Evolutionary conservation across 495 filamentous ascomycete genomes (phyloP).

Genomic region (Xylaria nigripes): DNA sequence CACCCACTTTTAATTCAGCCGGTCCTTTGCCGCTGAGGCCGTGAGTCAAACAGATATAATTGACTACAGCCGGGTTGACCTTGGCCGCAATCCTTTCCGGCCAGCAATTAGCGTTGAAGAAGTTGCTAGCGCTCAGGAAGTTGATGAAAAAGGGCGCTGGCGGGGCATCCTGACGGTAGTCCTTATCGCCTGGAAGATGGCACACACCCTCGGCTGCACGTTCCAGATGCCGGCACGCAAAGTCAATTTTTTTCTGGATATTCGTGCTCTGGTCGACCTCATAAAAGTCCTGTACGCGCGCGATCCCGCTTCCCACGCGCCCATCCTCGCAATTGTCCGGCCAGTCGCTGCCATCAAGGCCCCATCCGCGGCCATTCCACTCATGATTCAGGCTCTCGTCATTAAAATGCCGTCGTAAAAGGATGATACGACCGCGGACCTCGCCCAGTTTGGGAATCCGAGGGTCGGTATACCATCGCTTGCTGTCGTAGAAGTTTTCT

Average conservation of each 20-base stretch:
- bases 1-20: slow-evolving; percentile 44
- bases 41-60: slow-evolving; percentile 68
- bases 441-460: slow-evolving; percentile 76
- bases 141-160: slow-evolving; percentile 75
- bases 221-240: slow-evolving; percentile 64
- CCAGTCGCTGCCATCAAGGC: slow-evolving; percentile 78
- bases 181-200: slow-evolving; percentile 21
- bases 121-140: slow-evolving; percentile 84
- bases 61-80: slow-evolving; percentile 80
- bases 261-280: slow-evolving; percentile 68
- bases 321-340: slow-evolving; percentile 81
- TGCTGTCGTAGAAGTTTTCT: slow-evolving; percentile 57
- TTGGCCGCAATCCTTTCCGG: slow-evolving; percentile 88
- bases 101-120: slow-evolving; percentile 88
- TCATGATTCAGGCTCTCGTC: slow-evolving; percentile 50
- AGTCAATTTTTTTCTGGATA: slow-evolving; percentile 72
- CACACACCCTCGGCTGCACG: slow-evolving; percentile 50
- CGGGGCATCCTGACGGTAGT: slow-evolving; percentile 14
- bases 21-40: slow-evolving; percentile 37
- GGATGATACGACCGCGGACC: slow-evolving; percentile 72
- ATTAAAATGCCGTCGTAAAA: slow-evolving; percentile 72
- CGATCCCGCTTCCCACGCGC: slow-evolving; percentile 58
- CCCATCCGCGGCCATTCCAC: slow-evolving; percentile 60
- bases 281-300: slow-evolving; percentile 93
- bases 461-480: slow-evolving; percentile 69